These are phyloP conservation scores for Gossypium anomalum DNA, from an alignment of 345 rosid species.

Conservation along the genomic window DNA sequence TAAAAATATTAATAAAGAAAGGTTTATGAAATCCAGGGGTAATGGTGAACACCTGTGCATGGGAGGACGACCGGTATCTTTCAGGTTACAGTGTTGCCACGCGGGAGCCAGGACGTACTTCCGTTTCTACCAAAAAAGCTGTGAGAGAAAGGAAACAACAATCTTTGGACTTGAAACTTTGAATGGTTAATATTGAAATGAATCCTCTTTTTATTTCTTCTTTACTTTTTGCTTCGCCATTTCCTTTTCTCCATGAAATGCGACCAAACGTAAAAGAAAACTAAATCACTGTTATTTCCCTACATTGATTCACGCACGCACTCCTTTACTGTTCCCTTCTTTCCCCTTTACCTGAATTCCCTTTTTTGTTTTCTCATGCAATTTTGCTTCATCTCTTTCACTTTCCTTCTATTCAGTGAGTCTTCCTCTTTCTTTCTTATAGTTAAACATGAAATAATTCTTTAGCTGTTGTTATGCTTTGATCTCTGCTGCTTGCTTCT, in stretches of 20 bases:
- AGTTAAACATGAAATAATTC: not conserved
- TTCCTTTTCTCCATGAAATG: not conserved
- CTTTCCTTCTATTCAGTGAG: not conserved
- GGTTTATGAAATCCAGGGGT: too few relatives aligned
- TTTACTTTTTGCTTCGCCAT: not conserved
- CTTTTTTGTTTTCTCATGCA: not conserved
- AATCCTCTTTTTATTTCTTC: not conserved
- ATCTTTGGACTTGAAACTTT: not conserved
- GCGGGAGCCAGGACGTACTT: not conserved
- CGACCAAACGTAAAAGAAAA: slow-evolving; percentile 6
- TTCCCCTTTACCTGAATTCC: not conserved
- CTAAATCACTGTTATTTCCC: slow-evolving; percentile 3
- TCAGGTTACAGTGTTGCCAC: not conserved
- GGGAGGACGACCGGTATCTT: too few relatives aligned
- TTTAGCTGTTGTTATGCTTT: not conserved
- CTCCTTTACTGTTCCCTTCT: not conserved
- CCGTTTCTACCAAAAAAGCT: not conserved
- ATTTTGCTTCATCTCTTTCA: not conserved
- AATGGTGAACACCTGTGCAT: too few relatives aligned
- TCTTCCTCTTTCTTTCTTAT: not conserved
- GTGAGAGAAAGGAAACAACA: too few relatives aligned
- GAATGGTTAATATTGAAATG: not conserved
- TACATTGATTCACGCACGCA: not conserved
- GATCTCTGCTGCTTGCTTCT: not conserved
- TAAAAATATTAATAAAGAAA: too few relatives aligned